A percentile compares a stretch with the other conserved stretches of the same genome.
These are phyloP conservation scores for Mucor mucedo DNA, from an alignment of 371 early-diverging fungal species.

Conservation along the genomic window DNA sequence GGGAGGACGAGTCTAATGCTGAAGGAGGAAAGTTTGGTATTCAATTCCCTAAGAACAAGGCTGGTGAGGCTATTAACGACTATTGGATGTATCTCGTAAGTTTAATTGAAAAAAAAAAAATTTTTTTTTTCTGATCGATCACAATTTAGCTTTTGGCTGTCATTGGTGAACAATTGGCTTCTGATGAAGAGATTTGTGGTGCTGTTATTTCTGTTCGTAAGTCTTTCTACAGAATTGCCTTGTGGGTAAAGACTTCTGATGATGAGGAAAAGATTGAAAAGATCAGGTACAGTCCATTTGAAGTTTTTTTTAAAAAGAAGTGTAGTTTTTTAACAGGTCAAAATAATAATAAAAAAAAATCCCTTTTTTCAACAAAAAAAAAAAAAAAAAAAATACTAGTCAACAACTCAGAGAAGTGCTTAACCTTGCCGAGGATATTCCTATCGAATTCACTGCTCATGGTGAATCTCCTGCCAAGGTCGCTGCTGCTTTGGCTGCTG, in stretches of 20 bases:
- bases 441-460: conserved; percentile 54
- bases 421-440: conserved; percentile 43
- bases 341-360: background rate
- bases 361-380: too few species aligned
- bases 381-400: conserved; percentile 27
- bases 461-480: conserved; percentile 44
- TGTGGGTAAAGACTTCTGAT: conserved; percentile 88
- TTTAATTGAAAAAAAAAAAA: conserved; percentile 5
- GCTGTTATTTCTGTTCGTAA: conserved; percentile 88
- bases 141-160: conserved; percentile 76
- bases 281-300: conserved; percentile 62
- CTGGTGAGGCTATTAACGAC: conserved; percentile 77
- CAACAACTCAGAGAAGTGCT: conserved; percentile 61
- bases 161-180: conserved; percentile 89
- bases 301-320: conserved; percentile 2
- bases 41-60: conserved; percentile 76
- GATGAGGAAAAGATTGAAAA: conserved; percentile 65
- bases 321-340: background rate
- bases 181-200: conserved; percentile 87
- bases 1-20: conserved; percentile 98
- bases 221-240: conserved; percentile 77
- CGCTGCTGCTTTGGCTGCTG: conserved; percentile 32
- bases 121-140: background rate
- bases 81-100: conserved; percentile 87
- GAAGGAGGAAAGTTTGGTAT: conserved; percentile 97